Evolutionary conservation across 345 rosid genomes (phyloP).

Genomic region (Euphorbia lathyris): DNA sequence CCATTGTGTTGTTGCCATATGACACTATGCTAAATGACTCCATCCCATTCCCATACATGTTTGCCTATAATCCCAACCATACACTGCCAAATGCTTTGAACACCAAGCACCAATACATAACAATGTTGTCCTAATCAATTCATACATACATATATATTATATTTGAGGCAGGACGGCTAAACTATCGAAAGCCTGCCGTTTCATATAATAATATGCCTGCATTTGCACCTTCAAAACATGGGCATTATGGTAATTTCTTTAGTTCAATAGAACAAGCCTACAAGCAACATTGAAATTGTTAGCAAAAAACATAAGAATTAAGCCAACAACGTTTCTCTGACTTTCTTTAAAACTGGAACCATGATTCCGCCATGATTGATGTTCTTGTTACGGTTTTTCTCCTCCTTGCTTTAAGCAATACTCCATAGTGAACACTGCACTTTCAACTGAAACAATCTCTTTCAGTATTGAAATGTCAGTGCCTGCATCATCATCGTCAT

Average conservation of each 20-base stretch:
- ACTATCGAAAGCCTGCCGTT: background rate
- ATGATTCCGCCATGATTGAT: too few relatives aligned
- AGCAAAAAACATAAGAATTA: constrained; percentile 15
- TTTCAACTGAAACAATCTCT: constrained; percentile 1
- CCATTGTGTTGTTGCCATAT: too few relatives aligned
- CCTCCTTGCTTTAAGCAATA: constrained; percentile 9
- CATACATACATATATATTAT: too few relatives aligned
- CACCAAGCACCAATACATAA: background rate
- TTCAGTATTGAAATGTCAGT: constrained; percentile 15
- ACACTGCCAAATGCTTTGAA: background rate
- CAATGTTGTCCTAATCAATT: background rate
- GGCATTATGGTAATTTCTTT: constrained; percentile 14
- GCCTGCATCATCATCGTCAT: constrained; percentile 3
- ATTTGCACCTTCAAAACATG: background rate
- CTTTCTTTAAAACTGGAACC: too few relatives aligned
- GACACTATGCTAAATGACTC: too few relatives aligned
- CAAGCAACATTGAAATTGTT: constrained; percentile 29
- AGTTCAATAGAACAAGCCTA: background rate
- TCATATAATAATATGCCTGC: constrained; percentile 4
- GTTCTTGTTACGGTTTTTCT: constrained; percentile 11
- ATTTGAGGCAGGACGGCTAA: constrained; percentile 10
- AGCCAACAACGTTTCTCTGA: too few relatives aligned
- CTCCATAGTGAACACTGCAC: background rate
- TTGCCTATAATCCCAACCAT: background rate
- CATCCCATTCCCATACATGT: too few relatives aligned